Conservation (phyloP, 2,329 filamentous ascomycete species). For the Colletotrichum agaves region DNA sequence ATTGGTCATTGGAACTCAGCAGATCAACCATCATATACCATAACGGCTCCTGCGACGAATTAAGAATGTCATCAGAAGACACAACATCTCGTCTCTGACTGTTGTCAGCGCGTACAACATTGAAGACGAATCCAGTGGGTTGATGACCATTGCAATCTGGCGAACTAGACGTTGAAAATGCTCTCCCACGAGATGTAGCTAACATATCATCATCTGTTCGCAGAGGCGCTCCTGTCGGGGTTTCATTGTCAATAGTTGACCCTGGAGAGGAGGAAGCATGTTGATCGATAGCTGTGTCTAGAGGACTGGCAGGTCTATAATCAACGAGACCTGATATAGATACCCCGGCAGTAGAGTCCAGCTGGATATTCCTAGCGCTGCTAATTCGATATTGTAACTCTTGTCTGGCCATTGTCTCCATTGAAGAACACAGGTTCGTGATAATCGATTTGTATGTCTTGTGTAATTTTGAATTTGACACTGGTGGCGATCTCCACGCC, state of each 20-base stretch:
- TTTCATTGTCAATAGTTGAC: background rate
- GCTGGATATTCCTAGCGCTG: background rate
- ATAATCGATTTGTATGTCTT: constrained; percentile 1
- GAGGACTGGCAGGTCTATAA: background rate
- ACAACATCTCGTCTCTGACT: background rate
- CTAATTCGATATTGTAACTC: background rate
- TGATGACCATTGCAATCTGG: background rate
- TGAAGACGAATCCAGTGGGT: background rate
- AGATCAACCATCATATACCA: background rate
- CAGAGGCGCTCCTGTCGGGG: background rate
- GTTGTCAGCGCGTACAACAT: background rate
- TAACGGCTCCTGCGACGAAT: background rate
- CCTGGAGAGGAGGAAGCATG: background rate
- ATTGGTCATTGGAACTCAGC: background rate
- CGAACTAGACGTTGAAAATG: background rate
- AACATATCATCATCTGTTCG: background rate
- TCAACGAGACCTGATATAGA: background rate
- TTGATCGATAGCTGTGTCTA: background rate
- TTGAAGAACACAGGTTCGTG: background rate
- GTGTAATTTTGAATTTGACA: background rate
- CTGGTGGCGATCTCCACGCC: background rate
- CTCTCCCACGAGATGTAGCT: background rate
- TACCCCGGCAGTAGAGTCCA: background rate
- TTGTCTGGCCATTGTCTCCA: constrained; percentile 1
- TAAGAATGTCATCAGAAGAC: background rate